phyloP scores from a whole-genome alignment of 2,329 filamentous ascomycete genomes.

The Penicillium sp. region DNA sequence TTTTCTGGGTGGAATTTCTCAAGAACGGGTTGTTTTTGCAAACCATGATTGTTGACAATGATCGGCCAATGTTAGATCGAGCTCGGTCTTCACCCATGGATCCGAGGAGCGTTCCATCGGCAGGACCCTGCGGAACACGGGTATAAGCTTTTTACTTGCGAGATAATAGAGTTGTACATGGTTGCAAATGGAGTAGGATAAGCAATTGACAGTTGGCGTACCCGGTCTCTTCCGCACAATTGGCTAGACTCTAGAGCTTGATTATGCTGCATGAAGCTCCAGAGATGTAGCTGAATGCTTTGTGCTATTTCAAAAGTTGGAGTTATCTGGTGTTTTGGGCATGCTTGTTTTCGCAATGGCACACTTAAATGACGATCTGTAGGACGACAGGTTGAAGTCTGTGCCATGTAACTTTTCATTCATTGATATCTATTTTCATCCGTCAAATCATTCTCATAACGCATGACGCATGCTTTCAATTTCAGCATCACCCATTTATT shows the following conservation, averaged over 20 bases:
- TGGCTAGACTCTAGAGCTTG: too few species aligned
- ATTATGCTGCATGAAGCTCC: too few species aligned
- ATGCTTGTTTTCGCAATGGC: too few species aligned
- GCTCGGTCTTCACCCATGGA: constrained; percentile 9
- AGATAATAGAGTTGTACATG: constrained; percentile 6
- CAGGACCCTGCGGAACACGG: constrained; percentile 5
- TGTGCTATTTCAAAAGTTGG: too few species aligned
- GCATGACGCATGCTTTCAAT: background rate
- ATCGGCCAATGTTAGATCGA: constrained; percentile 4
- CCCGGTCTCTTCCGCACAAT: constrained; percentile 7
- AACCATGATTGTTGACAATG: constrained; percentile 2
- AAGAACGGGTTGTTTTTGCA: constrained; percentile 6
- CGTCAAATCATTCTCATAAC: constrained; percentile 4
- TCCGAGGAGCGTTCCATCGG: constrained; percentile 10
- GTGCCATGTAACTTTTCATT: constrained; percentile 2
- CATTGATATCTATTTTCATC: background rate
- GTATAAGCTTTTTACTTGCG: background rate
- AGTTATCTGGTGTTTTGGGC: too few species aligned
- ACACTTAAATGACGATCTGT: too few species aligned
- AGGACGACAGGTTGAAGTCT: background rate
- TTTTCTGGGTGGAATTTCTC: constrained; percentile 7
- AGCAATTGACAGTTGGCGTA: constrained; percentile 4
- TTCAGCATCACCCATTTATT: constrained; percentile 21
- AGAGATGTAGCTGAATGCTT: background rate
- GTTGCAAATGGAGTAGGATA: constrained; percentile 6